These are phyloP conservation scores for Botryotinia globosa DNA, from an alignment of 2,329 filamentous ascomycete species.

Conservation along the genomic window DNA sequence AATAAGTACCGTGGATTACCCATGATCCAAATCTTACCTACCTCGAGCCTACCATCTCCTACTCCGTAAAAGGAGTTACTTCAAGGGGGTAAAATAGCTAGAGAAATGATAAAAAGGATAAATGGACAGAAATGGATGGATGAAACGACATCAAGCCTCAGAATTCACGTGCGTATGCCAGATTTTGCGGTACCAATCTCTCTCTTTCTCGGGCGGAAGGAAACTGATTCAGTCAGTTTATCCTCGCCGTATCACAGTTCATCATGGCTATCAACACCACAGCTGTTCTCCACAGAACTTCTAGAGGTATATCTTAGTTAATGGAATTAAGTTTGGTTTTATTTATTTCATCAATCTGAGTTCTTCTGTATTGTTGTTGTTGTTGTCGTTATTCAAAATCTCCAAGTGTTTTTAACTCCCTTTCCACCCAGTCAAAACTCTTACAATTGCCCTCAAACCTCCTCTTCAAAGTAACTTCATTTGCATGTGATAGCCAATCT, in stretches of 20 bases:
- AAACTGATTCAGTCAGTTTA: not conserved
- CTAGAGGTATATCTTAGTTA: slow-evolving; percentile 22
- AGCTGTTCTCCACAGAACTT: slow-evolving; percentile 19
- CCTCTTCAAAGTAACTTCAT: not conserved
- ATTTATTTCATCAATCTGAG: not conserved
- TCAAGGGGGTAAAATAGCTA: not conserved
- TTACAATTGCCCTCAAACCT: not conserved
- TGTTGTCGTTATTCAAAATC: not conserved
- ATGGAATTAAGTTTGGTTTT: not conserved
- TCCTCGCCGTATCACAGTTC: not conserved
- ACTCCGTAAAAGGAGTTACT: not conserved
- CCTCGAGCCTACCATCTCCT: too few relatives aligned
- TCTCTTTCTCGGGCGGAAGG: slow-evolving; percentile 6
- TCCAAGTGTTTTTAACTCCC: not conserved
- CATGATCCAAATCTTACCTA: not conserved
- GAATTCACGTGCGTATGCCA: not conserved
- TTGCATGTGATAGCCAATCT: slow-evolving; percentile 28
- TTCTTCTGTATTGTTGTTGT: not conserved
- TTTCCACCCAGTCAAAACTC: not conserved
- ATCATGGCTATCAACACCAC: not conserved
- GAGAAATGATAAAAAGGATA: not conserved
- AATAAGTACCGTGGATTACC: not conserved
- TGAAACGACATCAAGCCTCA: not conserved
- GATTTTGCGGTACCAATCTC: not conserved
- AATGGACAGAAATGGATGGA: not conserved